These are phyloP conservation scores for Fusarium aywerte DNA, from an alignment of 2,329 filamentous ascomycete species.

Conservation along the genomic window DNA sequence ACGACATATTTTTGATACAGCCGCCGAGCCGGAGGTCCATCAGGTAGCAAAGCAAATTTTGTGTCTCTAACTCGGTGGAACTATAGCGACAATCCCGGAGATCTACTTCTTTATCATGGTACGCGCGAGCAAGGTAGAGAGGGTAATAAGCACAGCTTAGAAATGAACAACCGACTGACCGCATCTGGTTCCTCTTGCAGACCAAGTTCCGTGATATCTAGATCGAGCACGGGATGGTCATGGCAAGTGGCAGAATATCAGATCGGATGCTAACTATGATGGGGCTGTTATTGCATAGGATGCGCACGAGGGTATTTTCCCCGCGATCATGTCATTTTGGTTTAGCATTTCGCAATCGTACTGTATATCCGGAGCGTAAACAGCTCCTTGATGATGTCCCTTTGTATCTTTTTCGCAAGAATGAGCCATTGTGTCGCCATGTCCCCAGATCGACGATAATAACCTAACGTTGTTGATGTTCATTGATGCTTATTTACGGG, in stretches of 20 bases:
- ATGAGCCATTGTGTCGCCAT: conserved; percentile 25
- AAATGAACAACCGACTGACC: conserved; percentile 9
- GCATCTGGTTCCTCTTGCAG: conserved; percentile 27
- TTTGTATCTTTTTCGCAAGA: conserved; percentile 30
- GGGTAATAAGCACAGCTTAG: conserved; percentile 16
- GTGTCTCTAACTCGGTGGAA: conserved; percentile 13
- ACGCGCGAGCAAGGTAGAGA: background rate
- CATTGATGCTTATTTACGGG: background rate
- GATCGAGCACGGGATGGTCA: conserved; percentile 19
- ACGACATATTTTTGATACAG: conserved; percentile 34
- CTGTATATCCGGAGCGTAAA: background rate
- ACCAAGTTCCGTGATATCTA: conserved; percentile 12
- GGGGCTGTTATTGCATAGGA: conserved; percentile 13
- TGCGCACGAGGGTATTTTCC: conserved; percentile 39
- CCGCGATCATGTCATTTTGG: conserved; percentile 44
- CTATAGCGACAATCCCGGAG: conserved; percentile 26
- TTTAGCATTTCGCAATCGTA: conserved; percentile 36
- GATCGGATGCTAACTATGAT: conserved; percentile 8
- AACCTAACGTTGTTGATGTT: background rate
- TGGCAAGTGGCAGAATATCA: background rate
- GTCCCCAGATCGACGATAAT: conserved; percentile 10
- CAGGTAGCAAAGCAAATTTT: conserved; percentile 32
- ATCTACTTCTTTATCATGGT: conserved; percentile 1
- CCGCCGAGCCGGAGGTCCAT: conserved; percentile 44
- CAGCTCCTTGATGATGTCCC: conserved; percentile 3